Evolutionary conservation across 306 rosid species (phyloP), one percentile per base, ranked within the genome.

Genomic region (Pterocarpus macrocarpus): DNA sequence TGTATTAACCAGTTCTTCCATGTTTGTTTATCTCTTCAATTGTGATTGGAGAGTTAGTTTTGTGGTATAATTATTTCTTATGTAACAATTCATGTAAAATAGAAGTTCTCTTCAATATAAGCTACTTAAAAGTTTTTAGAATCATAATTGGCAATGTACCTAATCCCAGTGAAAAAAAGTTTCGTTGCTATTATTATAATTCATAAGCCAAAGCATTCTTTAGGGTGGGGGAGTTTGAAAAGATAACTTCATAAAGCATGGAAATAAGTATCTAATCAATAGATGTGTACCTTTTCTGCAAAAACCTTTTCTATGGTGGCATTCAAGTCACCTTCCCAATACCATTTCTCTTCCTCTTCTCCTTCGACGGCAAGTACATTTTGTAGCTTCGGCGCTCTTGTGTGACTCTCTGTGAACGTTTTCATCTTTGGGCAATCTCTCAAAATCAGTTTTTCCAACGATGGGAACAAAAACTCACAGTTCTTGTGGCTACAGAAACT

Each of bases 271-370:
- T 52, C 38, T 33, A 34, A 52, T 7, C 2, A 39, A 56, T 6
- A 34, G 50, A 3, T 11, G 56, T 10, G 36, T 57, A 81, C 85
- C 85, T 56, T 75, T 4, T 81, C 53, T 0, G 17, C 8, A 47
- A 65, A 81, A 43, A 16, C 10, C 14, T 81, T 66, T 14, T 17
- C 8, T 58, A 76, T 39, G n/a, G 85, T 69, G 7, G 38, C 62
- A 69, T 79, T 79, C 39, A 79, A 58, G 56, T 69, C 63, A 57
- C 62, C 82, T 43, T 33, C 16, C 82, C 76, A 79, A 3, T 9
- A 14, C 70, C 82, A 32, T 41, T 43, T 57, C 0, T 9, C 49
- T 39, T 67, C 70, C 35, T 35, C 71, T 13, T 55, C 30, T 44
- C 12, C 76, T 15, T 14, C 34, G 1, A 13, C 49, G 5, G 34